A percentile compares a stretch with the other conserved stretches of the same genome.
Evolutionary conservation across 192 early-diverging fungal species (phyloP).

Genomic region (Funneliformis mosseae): DNA sequence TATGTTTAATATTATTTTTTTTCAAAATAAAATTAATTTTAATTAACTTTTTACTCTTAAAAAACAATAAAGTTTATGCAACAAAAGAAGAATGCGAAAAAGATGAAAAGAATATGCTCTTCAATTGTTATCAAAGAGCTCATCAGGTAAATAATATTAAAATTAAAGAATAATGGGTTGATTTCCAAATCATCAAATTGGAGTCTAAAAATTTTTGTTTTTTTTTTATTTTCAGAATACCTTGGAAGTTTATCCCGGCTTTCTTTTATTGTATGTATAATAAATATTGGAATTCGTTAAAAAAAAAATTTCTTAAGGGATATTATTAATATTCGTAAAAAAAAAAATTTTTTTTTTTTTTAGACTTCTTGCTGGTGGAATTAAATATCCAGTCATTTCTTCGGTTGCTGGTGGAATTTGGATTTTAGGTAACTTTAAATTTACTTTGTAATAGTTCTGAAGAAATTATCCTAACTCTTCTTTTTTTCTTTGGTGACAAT

Average conservation of each 20-base stretch:
- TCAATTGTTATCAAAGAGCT: constrained; percentile 72
- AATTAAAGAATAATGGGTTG: neutral
- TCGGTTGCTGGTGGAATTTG: constrained; percentile 57
- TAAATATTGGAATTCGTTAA: neutral
- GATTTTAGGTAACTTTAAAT: constrained; percentile 34
- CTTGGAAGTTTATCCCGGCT: constrained; percentile 62
- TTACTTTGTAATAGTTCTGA: neutral
- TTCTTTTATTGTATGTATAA: constrained; percentile 36
- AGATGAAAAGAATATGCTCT: constrained; percentile 64
- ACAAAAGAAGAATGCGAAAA: constrained; percentile 60
- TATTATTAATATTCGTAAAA: neutral
- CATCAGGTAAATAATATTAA: constrained; percentile 43
- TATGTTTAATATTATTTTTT: neutral
- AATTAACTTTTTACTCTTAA: neutral
- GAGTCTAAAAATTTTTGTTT: neutral
- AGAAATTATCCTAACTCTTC: neutral
- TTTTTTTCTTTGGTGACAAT: neutral
- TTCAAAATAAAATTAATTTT: too few species aligned
- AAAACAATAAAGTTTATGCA: constrained; percentile 51
- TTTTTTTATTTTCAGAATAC: constrained; percentile 54
- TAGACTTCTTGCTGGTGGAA: constrained; percentile 53
- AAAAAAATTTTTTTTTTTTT: constrained; percentile 32
- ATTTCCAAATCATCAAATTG: neutral
- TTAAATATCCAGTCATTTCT: constrained; percentile 57
- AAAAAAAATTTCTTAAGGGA: neutral